These are phyloP conservation scores for Lentinula boryana DNA, from an alignment of 768 basidiomycete genomes.

Conservation along the genomic window DNA sequence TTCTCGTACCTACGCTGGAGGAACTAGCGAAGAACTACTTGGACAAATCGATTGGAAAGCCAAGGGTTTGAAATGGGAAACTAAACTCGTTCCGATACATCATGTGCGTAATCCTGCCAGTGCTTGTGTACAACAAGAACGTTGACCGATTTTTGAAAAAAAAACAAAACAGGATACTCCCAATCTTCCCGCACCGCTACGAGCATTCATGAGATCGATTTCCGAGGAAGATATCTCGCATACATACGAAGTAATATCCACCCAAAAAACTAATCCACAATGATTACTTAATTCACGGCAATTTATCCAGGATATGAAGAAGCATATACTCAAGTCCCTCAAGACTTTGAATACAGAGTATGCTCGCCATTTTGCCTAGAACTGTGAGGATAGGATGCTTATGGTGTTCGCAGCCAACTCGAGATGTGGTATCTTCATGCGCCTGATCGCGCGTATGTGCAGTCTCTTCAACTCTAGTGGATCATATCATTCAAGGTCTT, in stretches of 20 bases:
- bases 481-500: background rate
- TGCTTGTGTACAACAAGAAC: background rate
- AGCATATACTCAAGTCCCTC: conserved; percentile 26
- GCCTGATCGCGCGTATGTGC: conserved; percentile 32
- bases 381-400: too few relatives aligned
- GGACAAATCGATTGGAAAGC: conserved; percentile 35
- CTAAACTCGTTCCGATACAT: conserved; percentile 35
- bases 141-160: background rate
- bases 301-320: background rate
- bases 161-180: background rate
- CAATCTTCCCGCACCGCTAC: background rate
- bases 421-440: conserved; percentile 54
- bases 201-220: background rate
- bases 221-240: background rate
- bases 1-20: conserved; percentile 8
- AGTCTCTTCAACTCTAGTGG: background rate
- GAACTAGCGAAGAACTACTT: conserved; percentile 23
- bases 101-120: conserved; percentile 11
- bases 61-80: conserved; percentile 36
- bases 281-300: background rate
- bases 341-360: conserved; percentile 38
- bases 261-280: background rate
- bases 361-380: conserved; percentile 17
- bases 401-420: conserved; percentile 31
- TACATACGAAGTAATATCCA: background rate